Conservation (phyloP, 352 stramenopile species). For the Pythium rishiriense region DNA sequence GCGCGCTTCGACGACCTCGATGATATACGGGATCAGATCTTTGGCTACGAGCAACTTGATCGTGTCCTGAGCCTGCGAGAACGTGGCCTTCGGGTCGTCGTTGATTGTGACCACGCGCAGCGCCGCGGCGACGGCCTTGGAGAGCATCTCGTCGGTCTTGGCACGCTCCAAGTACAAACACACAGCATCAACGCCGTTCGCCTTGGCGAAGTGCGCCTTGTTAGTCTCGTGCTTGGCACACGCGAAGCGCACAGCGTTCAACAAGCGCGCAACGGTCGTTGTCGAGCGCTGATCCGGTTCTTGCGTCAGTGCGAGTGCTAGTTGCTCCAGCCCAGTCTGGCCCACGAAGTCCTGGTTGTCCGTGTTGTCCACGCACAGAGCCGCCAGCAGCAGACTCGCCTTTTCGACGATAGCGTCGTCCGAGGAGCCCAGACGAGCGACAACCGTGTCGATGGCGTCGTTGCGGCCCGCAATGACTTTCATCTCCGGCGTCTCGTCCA, state of each 20-base stretch:
- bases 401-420: conserved; percentile 7
- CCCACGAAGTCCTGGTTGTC: conserved; percentile 75
- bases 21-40: conserved; percentile 52
- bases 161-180: conserved; percentile 35
- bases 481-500: conserved; percentile 48
- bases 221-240: conserved; percentile 71
- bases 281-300: conserved; percentile 16
- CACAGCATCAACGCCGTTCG: conserved; percentile 42
- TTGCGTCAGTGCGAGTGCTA: conserved; percentile 31
- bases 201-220: conserved; percentile 63
- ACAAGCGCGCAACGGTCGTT: conserved; percentile 22
- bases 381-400: conserved; percentile 28
- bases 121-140: conserved; percentile 49
- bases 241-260: conserved; percentile 39
- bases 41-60: conserved; percentile 61
- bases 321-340: conserved; percentile 34
- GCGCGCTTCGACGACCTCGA: conserved; percentile 36
- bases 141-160: conserved; percentile 36
- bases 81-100: conserved; percentile 61
- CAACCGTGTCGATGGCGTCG: conserved; percentile 47
- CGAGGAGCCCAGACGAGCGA: conserved; percentile 35
- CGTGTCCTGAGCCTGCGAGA: conserved; percentile 70
- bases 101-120: conserved; percentile 71
- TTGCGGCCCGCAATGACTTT: conserved; percentile 65
- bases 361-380: conserved; percentile 43